Base-by-base conservation (phyloP, 306 rosid species). In the Glycine latifolia region DNA sequence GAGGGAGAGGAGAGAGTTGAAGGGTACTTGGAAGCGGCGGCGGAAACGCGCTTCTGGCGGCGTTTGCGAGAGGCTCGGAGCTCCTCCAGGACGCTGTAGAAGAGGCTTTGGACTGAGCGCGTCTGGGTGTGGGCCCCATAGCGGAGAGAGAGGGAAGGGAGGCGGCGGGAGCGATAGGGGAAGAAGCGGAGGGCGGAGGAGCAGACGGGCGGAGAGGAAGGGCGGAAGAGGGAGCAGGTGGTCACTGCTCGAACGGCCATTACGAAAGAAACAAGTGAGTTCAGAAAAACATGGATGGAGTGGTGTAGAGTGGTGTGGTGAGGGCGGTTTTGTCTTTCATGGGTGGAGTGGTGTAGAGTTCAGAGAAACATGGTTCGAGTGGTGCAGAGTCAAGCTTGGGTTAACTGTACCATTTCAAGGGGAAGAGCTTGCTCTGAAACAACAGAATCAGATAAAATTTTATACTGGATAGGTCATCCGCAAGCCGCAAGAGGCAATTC, bases 211-310 rank as follows among this genome's bases (percentile, higher is more conserved):
- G 92, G 90, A 9, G 94, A 75, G 0, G 92, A 75, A 50, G 90
- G 85, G 56, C 68, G 89, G 72, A 95, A 74, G 85, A 90, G 58
- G 1, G 89, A 85, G 88, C 86, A 84, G 80, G 88, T 75, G 82
- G 91, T 84, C 15, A 85, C 86, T 50, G 94, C 93, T 81, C 94
- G 93, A 75, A 93, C 89, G 47, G 92, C 93, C 97, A 92, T 92
- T 7, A 4, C 8, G 31, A n/a, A 7, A 39, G 17, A 17, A 3
- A 61, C 3, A 37, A 37, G 41, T 37, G 47, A 35, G 85, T 26
- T 55, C 70, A 77, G 74, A 83, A 75, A 47, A 5, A 58, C 84
- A 77, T 73, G 47, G 26, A 7, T 39, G 6, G 44, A 4, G 44
- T 39, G 39, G 39, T 3, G 39, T 35, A 4, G 4, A 35, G 39